phyloP scores from a whole-genome alignment of 306 rosid genomes.

The Cyclanthera cordifolia region DNA sequence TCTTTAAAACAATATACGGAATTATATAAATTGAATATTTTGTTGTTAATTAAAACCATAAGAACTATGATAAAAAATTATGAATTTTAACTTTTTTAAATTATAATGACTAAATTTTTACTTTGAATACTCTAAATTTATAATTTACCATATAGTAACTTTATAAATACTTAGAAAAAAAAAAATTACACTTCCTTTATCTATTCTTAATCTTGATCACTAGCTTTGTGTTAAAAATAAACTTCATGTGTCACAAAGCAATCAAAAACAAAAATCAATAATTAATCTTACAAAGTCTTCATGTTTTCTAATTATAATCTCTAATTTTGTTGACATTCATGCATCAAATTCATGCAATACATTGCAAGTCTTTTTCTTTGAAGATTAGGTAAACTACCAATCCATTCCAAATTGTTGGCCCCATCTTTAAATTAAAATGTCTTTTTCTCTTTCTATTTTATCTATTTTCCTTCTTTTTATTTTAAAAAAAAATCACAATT shows the following conservation, averaged over 20 bases:
- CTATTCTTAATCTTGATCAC: too few species aligned
- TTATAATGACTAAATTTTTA: too few species aligned
- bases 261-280: neutral
- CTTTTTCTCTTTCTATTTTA: neutral
- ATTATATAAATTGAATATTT: too few species aligned
- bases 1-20: too few species aligned
- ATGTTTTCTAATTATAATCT: neutral
- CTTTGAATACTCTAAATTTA: too few species aligned
- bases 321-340: neutral
- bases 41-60: too few species aligned
- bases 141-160: too few species aligned
- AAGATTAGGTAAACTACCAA: conserved; percentile 10
- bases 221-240: neutral
- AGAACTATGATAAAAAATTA: too few species aligned
- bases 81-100: too few species aligned
- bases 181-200: too few species aligned
- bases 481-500: too few species aligned
- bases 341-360: conserved; percentile 5
- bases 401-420: neutral
- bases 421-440: neutral
- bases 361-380: neutral
- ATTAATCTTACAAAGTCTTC: neutral
- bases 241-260: neutral
- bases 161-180: too few species aligned
- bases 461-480: neutral